Conservation (phyloP, 1,284 basidiomycete genomes). For the Athelia psychrophila region DNA sequence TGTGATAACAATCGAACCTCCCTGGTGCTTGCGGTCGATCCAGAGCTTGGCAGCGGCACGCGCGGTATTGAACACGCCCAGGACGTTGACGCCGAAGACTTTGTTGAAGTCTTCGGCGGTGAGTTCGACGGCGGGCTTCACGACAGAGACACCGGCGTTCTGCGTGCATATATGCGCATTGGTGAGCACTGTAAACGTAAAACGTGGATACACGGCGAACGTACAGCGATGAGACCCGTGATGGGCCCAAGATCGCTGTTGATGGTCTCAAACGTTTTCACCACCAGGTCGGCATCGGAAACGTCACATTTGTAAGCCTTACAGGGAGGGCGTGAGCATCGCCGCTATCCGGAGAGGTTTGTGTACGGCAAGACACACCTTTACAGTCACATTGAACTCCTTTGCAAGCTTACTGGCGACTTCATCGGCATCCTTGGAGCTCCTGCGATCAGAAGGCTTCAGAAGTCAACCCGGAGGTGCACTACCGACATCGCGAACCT, state of each 20-base stretch:
- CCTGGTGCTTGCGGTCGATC: constrained; percentile 18
- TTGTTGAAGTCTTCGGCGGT: constrained; percentile 38
- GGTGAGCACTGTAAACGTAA: neutral
- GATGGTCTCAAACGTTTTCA: constrained; percentile 33
- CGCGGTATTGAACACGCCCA: constrained; percentile 42
- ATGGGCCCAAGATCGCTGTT: constrained; percentile 35
- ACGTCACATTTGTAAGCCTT: constrained; percentile 46
- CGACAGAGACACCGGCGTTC: constrained; percentile 45
- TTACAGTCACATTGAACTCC: constrained; percentile 28
- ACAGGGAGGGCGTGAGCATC: too few relatives aligned
- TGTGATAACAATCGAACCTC: constrained; percentile 42
- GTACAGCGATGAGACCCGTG: constrained; percentile 36
- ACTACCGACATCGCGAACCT: constrained; percentile 13
- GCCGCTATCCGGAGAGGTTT: neutral
- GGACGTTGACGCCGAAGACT: constrained; percentile 35
- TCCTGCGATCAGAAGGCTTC: constrained; percentile 12
- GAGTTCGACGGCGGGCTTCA: constrained; percentile 47
- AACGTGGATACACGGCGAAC: constrained; percentile 3
- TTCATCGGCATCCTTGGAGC: constrained; percentile 34
- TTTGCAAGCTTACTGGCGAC: constrained; percentile 33
- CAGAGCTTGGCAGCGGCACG: constrained; percentile 37
- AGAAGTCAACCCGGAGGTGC: neutral
- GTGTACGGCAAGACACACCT: constrained; percentile 21
- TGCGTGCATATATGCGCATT: constrained; percentile 6
- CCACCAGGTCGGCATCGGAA: constrained; percentile 29